Base-by-base conservation (phyloP, 2,329 filamentous ascomycete genomes). In the Colletotrichum agaves region DNA sequence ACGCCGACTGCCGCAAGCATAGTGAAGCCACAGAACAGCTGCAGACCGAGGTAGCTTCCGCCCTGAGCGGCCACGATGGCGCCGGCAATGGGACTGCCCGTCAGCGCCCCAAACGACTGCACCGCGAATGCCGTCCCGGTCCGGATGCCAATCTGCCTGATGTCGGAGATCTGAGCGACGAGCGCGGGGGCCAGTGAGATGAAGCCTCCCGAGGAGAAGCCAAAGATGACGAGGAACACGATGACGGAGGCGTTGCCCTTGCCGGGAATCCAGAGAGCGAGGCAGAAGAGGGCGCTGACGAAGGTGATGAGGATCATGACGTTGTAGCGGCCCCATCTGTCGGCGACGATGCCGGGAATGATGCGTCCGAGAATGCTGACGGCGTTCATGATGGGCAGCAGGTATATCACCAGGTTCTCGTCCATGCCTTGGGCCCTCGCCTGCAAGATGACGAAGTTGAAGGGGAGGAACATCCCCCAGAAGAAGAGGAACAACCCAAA, bases 161-260 rank as follows among this genome's bases (percentile, higher is more conserved):
- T 85, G 50, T 92, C 89, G 1, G 87, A 89, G 69, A 93, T 91
- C 73, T 93, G 90, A 1, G 90, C 90, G 21, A 94, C 81, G 13
- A 91, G 80, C 0, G 90, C 85, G 0, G 91, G 89, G 0, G 82
- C 82, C 17, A 93, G 79, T 0, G 87, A 87, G 39, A 91, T 86
- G 72, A 89, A 91, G 2, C 87, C 87, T 12, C 91, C 91, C 0
- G 87, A 90, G 13, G 84, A 84, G 75, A 93, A 92, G 17, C 91
- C 91, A 71, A 91, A 93, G 6, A 92, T 77, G n/a, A 85, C 81
- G 12, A 86, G 84, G 75, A 92, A 93, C 39, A 88, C 81, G 56
- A 93, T 84, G 65, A 90, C 86, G 1, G 86, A 84, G 0, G 84
- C 84, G 10, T 88, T 85, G 41, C 81, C 80, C 3, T 78, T 79